phyloP scores from a whole-genome alignment of 306 rosid species.

The Astragalus glycyphyllos region DNA sequence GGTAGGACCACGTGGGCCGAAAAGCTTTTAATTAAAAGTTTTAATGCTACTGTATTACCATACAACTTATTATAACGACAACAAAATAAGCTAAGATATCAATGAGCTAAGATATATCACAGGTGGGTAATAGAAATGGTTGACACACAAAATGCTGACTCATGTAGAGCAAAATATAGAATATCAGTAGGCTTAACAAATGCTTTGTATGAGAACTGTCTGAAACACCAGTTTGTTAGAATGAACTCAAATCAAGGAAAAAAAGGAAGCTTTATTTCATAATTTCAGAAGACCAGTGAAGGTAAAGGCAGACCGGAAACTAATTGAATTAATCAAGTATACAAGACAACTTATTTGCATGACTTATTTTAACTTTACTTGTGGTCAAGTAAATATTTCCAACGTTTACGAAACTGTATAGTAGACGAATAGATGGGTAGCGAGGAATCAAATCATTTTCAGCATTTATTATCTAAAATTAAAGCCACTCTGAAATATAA shows the following conservation, averaged over 20 bases:
- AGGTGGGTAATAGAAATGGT: neutral
- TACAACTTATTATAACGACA: neutral
- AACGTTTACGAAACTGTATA: slow-evolving; percentile 5
- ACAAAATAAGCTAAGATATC: slow-evolving; percentile 4
- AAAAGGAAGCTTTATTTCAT: neutral
- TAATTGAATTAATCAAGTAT: neutral
- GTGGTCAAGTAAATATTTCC: neutral
- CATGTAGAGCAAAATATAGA: neutral
- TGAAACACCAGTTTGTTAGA: neutral
- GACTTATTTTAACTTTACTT: neutral
- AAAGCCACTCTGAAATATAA: slow-evolving; percentile 31
- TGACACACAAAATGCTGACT: neutral
- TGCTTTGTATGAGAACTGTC: neutral
- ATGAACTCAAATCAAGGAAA: neutral
- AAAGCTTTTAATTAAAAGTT: no score
- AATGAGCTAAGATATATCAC: slow-evolving; percentile 11
- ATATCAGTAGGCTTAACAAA: neutral
- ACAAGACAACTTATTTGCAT: slow-evolving; percentile 14
- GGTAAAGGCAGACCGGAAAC: neutral
- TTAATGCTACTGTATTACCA: no score
- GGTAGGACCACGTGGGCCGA: no score
- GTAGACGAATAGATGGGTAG: neutral
- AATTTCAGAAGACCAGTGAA: slow-evolving; percentile 30
- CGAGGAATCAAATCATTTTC: slow-evolving; percentile 11
- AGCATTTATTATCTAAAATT: slow-evolving; percentile 1